Conservation (phyloP, 140 eudicot species). For the Flaveria floridana region DNA sequence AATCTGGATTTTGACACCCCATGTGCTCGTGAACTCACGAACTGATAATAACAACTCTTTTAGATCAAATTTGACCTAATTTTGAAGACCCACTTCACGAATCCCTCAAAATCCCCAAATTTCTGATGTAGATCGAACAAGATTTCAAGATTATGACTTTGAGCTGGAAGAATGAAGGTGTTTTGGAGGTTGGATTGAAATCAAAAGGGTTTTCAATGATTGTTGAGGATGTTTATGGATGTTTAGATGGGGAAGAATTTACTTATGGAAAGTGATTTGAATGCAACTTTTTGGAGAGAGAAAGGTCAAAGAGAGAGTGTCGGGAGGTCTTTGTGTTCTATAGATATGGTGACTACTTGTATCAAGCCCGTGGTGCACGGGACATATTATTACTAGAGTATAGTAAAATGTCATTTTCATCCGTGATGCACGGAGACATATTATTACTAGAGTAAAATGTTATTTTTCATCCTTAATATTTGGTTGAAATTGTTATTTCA, state of each 20-base stretch:
- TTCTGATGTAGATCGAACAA: background rate
- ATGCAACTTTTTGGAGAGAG: background rate
- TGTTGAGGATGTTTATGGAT: no score
- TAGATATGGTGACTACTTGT: background rate
- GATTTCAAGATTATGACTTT: background rate
- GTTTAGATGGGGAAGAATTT: no score
- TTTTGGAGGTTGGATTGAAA: no score
- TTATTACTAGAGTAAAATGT: no score
- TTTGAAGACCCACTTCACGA: background rate
- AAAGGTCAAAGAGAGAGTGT: background rate
- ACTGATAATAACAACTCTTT: background rate
- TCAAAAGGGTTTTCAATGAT: no score
- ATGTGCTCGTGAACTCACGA: background rate
- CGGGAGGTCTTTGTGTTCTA: background rate
- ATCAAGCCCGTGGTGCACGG: no score
- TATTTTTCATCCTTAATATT: no score
- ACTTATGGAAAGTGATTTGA: background rate
- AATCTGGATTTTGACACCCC: constrained; percentile 21
- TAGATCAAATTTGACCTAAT: background rate
- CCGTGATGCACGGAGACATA: no score
- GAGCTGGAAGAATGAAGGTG: no score
- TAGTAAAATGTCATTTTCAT: no score
- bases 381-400: no score
- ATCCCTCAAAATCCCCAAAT: background rate
- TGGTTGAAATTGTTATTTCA: no score